Evolutionary conservation across 148 eudicot species (phyloP), one percentile per base, ranked within the genome.

Genomic region (Vaccinium corymbosum): DNA sequence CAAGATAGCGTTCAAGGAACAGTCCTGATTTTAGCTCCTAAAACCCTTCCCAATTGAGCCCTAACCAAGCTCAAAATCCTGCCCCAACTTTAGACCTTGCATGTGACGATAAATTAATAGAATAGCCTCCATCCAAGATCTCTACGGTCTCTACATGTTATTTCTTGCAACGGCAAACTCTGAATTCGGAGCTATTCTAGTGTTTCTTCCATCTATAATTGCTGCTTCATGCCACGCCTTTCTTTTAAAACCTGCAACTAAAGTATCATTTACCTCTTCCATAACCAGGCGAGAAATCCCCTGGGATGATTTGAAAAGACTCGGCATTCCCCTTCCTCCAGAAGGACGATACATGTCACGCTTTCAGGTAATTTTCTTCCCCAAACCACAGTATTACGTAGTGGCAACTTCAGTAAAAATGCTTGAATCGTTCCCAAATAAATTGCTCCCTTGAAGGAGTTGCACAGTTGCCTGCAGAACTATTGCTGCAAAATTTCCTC

Each of bases 261-360:
- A 70, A 7, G 22, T 15, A n/a, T 61, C 35, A 71, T 82, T 64
- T 59, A 50, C 48, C 68, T 22, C 22, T 79, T 81, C 57, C 6
- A 32, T 79, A 78, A 72, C 74, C 88, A 96, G 99, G 86, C 93
- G 97, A 62, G 94, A 90, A 83, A 94, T 97, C 49, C 99, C 99
- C 11, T 86, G 74, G 27, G 98, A 95, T 85, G 99, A 94, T 83
- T 84, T 97, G 90, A 93, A 93, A 83, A 89, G 90, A 88, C 98
- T 97, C 38, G 98, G 98, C 73, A 95, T 97, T 59, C 93, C 95
- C 80, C 94, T 94, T 87, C 99, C 99, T 46, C 99, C 99, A 22
- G 99, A 97, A 90, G 99, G 98, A 83, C 89, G 92, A 89, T 97
- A 97, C 87, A 86, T 92, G 93, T 90, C 98, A 81, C 96, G 98